Percentiles rank a stretch among this genome's conserved stretches.
These are phyloP conservation scores for Pichia kudriavzevii DNA, from an alignment of 1,139 yeast genomes.

Conservation along the genomic window DNA sequence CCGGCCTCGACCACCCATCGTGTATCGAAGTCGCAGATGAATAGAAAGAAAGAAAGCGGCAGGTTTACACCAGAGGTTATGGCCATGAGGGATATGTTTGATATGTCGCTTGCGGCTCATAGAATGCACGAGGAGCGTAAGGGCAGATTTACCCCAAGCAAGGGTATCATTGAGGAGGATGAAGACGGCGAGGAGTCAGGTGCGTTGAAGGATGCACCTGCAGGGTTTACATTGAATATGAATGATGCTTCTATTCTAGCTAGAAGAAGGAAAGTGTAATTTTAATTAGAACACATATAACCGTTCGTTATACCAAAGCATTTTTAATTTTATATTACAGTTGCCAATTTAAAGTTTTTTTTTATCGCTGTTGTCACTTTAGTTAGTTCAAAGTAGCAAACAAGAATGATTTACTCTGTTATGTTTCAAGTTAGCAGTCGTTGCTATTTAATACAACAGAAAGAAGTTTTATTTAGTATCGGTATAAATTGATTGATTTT, in stretches of 20 bases:
- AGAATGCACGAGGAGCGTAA: constrained; percentile 79
- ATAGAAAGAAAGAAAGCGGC: constrained; percentile 15
- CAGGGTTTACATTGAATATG: constrained; percentile 47
- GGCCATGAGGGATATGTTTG: constrained; percentile 91
- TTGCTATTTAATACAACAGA: too few species aligned
- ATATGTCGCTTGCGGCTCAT: constrained; percentile 88
- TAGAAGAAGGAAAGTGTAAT: constrained; percentile 58
- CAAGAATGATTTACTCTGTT: too few species aligned
- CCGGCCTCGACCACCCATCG: constrained; percentile 6
- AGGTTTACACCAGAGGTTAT: constrained; percentile 82
- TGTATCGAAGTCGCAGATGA: too few species aligned
- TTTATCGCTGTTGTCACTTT: too few species aligned
- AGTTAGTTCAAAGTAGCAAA: too few species aligned
- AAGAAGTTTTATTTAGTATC: too few species aligned
- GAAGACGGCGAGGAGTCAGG: not conserved
- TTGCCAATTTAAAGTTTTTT: too few species aligned
- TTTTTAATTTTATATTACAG: too few species aligned
- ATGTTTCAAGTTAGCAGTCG: too few species aligned
- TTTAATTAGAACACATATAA: too few species aligned
- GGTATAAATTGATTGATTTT: too few species aligned
- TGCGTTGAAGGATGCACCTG: constrained; percentile 10
- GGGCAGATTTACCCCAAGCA: constrained; percentile 22
- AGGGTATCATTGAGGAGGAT: constrained; percentile 5
- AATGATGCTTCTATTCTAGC: constrained; percentile 77
- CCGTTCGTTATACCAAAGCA: too few species aligned